Evolutionary conservation across 441 rosid genomes (phyloP).

Genomic region (Populus hybrid): DNA sequence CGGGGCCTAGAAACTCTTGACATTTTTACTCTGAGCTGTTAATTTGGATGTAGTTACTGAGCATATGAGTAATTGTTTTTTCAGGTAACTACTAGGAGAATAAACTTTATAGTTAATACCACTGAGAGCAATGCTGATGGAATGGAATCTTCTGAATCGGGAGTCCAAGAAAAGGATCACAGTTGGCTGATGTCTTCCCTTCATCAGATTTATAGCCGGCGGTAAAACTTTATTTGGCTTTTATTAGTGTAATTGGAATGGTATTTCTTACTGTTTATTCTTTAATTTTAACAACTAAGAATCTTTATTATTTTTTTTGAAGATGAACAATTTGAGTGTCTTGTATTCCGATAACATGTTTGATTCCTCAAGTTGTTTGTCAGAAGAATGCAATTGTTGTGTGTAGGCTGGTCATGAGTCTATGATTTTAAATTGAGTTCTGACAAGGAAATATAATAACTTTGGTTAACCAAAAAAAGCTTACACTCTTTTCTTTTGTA

Average conservation of each 20-base stretch:
- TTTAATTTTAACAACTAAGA: slow-evolving; percentile 9
- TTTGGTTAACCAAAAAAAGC: neutral
- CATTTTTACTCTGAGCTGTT: neutral
- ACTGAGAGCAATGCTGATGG: slow-evolving; percentile 49
- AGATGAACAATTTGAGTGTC: neutral
- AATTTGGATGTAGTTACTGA: slow-evolving; percentile 5
- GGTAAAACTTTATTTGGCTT: slow-evolving; percentile 40
- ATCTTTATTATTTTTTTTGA: neutral
- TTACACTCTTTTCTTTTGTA: neutral
- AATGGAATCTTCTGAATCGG: slow-evolving; percentile 46
- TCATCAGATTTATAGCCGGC: slow-evolving; percentile 95
- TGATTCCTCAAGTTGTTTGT: neutral
- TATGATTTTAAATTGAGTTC: neutral
- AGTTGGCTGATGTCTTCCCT: slow-evolving; percentile 92
- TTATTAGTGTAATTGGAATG: slow-evolving; percentile 11
- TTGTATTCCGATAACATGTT: neutral
- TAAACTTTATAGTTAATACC: slow-evolving; percentile 84
- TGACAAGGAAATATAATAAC: neutral
- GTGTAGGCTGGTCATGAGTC: neutral
- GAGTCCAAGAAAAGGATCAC: slow-evolving; percentile 72
- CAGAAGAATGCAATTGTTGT: neutral
- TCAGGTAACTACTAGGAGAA: slow-evolving; percentile 90
- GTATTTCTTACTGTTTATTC: neutral
- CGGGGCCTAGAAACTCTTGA: no score
- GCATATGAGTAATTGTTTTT: slow-evolving; percentile 5